phyloP scores from a whole-genome alignment of 345 rosid species.

The Arabis alpina region DNA sequence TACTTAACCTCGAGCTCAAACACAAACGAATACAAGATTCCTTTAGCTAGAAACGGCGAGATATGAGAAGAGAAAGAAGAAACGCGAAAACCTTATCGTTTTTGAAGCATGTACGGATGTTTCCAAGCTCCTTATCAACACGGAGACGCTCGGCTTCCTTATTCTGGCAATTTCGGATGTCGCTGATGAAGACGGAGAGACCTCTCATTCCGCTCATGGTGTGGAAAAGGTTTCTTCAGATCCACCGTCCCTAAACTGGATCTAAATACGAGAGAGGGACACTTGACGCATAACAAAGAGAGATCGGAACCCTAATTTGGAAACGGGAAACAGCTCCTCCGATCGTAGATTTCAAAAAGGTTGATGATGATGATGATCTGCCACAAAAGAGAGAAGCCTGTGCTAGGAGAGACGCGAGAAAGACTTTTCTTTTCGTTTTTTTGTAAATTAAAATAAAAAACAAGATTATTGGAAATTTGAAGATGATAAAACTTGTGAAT shows the following conservation, averaged over 20 bases:
- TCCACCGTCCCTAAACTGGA: conserved; percentile 26
- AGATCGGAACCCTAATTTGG: conserved; percentile 1
- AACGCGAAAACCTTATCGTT: conserved; percentile 71
- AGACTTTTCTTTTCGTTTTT: too few species aligned
- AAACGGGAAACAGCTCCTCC: background rate
- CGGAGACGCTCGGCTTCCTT: conserved; percentile 96
- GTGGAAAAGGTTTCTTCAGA: conserved; percentile 22
- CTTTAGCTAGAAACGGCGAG: background rate
- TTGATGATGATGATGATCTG: too few species aligned
- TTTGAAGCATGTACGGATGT: conserved; percentile 95
- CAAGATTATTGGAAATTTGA: too few species aligned
- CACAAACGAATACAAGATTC: too few species aligned
- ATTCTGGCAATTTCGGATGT: conserved; percentile 95
- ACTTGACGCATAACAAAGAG: background rate
- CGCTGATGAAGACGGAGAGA: conserved; percentile 95
- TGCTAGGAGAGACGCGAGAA: too few species aligned
- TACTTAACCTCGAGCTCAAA: too few species aligned
- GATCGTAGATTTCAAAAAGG: conserved; percentile 1
- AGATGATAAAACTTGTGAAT: too few species aligned
- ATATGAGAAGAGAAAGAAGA: background rate
- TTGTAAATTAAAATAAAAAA: too few species aligned
- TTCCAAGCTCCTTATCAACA: conserved; percentile 99
- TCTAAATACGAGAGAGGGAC: background rate
- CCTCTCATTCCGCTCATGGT: conserved; percentile 92
- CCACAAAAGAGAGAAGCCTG: too few species aligned